Conservation (phyloP, 164 flowering plant species). For the Liriodendron chinense region DNA sequence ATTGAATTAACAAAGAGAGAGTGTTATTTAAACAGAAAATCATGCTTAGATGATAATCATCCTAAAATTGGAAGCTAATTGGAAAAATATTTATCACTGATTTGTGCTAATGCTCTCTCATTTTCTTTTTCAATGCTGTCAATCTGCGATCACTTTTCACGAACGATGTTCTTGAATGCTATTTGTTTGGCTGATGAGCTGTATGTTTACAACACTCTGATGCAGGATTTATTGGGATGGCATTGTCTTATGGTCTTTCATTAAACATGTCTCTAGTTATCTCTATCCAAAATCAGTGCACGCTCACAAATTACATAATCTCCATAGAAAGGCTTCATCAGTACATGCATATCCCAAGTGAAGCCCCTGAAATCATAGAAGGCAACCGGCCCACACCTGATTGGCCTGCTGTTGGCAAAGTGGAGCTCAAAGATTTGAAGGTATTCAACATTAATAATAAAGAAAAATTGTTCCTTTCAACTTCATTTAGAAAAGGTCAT, state of each 20-base stretch:
- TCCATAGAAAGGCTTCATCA: slow-evolving; percentile 75
- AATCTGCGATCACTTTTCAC: no score
- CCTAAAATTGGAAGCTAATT: no score
- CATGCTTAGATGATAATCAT: no score
- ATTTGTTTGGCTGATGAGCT: neutral
- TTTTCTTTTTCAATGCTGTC: no score
- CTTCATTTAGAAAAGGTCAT: neutral
- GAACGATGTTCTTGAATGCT: neutral
- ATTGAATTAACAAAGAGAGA: no score
- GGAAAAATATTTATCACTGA: no score
- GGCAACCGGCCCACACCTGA: slow-evolving; percentile 35
- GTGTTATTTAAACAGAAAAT: no score
- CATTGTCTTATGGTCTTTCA: slow-evolving; percentile 74
- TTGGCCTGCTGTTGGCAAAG: slow-evolving; percentile 65
- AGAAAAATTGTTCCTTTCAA: neutral
- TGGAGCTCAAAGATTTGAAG: slow-evolving; percentile 49
- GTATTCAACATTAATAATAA: slow-evolving; percentile 17
- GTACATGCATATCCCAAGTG: slow-evolving; percentile 67
- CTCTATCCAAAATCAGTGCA: slow-evolving; percentile 53
- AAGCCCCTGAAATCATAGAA: slow-evolving; percentile 54
- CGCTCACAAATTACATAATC: slow-evolving; percentile 48
- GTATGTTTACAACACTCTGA: neutral
- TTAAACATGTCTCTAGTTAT: slow-evolving; percentile 46
- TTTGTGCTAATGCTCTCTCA: no score
- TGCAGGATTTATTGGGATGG: slow-evolving; percentile 78